Evolutionary conservation across 2,329 filamentous ascomycete species (phyloP), one percentile per base, ranked within the genome.

Genomic region (Colletotrichum euphorbiae): DNA sequence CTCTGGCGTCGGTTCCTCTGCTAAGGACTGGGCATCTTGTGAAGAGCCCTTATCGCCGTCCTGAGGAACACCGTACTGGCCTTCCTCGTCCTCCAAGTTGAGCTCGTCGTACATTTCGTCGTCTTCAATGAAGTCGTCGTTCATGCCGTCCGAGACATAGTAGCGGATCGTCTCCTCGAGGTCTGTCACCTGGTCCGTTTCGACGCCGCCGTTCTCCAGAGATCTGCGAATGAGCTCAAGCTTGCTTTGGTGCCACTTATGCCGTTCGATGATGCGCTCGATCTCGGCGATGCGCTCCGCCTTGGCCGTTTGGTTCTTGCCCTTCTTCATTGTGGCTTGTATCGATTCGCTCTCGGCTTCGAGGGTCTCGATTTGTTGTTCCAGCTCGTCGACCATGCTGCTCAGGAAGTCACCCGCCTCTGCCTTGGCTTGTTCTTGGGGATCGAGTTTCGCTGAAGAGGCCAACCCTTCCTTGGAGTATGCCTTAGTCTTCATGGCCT

Each of bases 401-500:
- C 90, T 90, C 51, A 99, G 84, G 81, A 98, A 98, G 65, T 97
- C 91, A 82, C 91, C 89, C 33, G 92, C 87, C 75, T 98, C 95
- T 70, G 92, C 85, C 82, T 97, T 97, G 78, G 97, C 95, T 79
- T 97, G 93, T 80, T 98, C 96, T 78, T 94, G 97, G n/a, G 96
- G 96, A 82, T 99, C 96, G 71, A 98, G 87, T 80, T 97, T 97
- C 57, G 93, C 91, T 28, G 94, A 93, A 59, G 95, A 93, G 71
- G 93, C 96, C 72, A 99, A 83, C 50, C 96, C 96, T 81, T 98
- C 96, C 85, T 99, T 98, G 70, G 96, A 98, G 82, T 97, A 99
- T 70, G 96, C 96, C 81, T 99, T 99, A 65, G 96, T 99, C 86
- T 99, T 99, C 96, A 99, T 98, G 76, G 97, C 96, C 85, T 99